A percentile compares a stretch with the other conserved stretches of the same genome.
phyloP scores from a whole-genome alignment of 441 rosid species.

The Populus trichocarpa region DNA sequence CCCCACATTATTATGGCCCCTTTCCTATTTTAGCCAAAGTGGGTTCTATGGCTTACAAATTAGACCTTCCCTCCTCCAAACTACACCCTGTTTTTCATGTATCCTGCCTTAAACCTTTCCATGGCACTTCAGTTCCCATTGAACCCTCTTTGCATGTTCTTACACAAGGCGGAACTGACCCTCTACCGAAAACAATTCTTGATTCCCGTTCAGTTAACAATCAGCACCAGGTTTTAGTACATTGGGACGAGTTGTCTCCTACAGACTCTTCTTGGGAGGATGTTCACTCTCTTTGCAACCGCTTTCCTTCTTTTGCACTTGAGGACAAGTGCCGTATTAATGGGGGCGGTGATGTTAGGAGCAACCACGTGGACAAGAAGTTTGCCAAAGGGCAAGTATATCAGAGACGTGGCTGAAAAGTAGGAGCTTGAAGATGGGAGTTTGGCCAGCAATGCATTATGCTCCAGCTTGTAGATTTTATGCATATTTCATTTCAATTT shows the following conservation, averaged over 20 bases:
- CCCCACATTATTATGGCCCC: neutral
- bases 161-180: neutral
- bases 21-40: neutral
- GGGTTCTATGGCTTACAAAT: neutral
- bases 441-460: too few species aligned
- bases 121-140: neutral
- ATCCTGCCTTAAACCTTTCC: neutral
- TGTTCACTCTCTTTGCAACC: neutral
- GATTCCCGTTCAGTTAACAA: neutral
- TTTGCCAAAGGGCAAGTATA: too few species aligned
- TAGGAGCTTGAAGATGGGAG: too few species aligned
- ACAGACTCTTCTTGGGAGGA: neutral
- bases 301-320: neutral
- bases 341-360: neutral
- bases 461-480: too few species aligned
- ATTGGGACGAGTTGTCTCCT: neutral
- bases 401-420: too few species aligned
- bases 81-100: conserved; percentile 8
- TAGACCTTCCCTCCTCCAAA: neutral
- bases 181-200: neutral
- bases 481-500: too few species aligned
- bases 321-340: neutral
- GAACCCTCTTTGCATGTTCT: neutral
- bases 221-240: neutral
- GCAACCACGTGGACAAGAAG: too few species aligned